Evolutionary conservation across 805 yeast species (phyloP), one percentile per base, ranked within the genome.

Genomic region (Pichia cabralensis): DNA sequence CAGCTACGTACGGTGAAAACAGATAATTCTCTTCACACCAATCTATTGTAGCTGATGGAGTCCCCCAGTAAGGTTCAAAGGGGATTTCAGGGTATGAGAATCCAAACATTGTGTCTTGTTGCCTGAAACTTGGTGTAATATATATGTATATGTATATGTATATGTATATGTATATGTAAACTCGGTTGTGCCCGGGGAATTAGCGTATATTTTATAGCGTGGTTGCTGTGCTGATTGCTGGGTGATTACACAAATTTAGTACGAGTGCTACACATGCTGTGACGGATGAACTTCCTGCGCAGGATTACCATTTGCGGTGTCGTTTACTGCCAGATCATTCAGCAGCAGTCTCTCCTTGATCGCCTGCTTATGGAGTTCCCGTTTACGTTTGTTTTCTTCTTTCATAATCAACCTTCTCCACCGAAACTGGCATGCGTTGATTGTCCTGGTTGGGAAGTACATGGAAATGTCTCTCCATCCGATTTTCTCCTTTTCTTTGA

Each of bases 1-100:
- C 98, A 4, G 97, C 96, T 34, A 92, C 67, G 50, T 82, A 92
- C 10, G 70, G 71, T 10, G 89, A 71, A 2, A 88, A 82, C 9
- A 86, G 89, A 53, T 89, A 89, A 61, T 89, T 89, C 57, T 92
- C 97, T 52, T 89, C 98, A 60, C 98, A 89, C 97, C 97, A 89
- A 52, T 89, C 98, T 25, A 92, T 92, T n/a, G 97, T 88, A 25
- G 95, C 73, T 0, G 97, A 86, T 3, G 82, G 81, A 5, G 64
- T 60, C 1, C 92, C 92, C 95, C 95, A 84, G 53, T 24, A 52
- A 2, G 43, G 43, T 10, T 29, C 30, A 17, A 15, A 39, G 3
- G 34, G 15, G 3, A 33, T 22, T 12, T 16, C 15, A 12, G 46
- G 45, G 17, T 42, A 42, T 3, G 38, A 31, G 14, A 38, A 16